phyloP scores from a whole-genome alignment of 2,329 filamentous ascomycete genomes.

The Aspergillus pseudoterreus region DNA sequence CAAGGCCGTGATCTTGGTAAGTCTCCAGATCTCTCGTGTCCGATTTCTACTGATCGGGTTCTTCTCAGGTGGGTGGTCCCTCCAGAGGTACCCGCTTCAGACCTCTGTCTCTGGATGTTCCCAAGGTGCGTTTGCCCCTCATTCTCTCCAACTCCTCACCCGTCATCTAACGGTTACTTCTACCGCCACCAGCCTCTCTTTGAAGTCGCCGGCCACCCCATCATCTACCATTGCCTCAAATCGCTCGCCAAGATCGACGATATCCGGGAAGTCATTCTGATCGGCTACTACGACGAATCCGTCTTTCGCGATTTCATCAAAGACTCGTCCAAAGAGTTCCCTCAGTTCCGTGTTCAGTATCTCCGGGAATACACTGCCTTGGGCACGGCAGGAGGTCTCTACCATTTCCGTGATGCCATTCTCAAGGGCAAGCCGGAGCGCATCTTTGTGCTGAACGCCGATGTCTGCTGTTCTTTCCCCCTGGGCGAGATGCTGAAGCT shows the following conservation, averaged over 20 bases:
- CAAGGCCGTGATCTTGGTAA: conserved; percentile 92
- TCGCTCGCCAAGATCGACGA: conserved; percentile 86
- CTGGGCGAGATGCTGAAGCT: conserved; percentile 92
- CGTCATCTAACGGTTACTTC: conserved; percentile 1
- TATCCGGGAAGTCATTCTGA: conserved; percentile 94
- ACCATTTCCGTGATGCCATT: conserved; percentile 98
- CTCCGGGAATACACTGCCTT: conserved; percentile 95
- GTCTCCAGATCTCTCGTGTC: conserved; percentile 17
- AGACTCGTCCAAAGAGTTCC: conserved; percentile 78
- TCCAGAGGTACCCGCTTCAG: conserved; percentile 94
- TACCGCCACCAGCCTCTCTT: conserved; percentile 71
- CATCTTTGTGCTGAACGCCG: conserved; percentile 96
- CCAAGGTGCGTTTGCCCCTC: conserved; percentile 63
- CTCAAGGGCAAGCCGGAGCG: conserved; percentile 91
- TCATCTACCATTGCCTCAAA: conserved; percentile 95
- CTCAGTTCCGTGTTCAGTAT: conserved; percentile 86
- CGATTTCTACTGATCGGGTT: conserved; percentile 22
- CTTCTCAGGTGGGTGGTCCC: conserved; percentile 78
- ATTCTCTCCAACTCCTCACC: conserved; percentile 4
- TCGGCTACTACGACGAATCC: conserved; percentile 97
- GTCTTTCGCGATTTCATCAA: conserved; percentile 99
- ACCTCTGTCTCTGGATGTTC: conserved; percentile 89
- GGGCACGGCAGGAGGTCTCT: conserved; percentile 91
- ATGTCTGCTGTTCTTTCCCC: conserved; percentile 98
- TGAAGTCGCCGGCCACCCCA: conserved; percentile 95